Evolutionary conservation across 1,139 yeast genomes (phyloP), one percentile per base, ranked within the genome.

Genomic region (Arxiozyma heterogenica): DNA sequence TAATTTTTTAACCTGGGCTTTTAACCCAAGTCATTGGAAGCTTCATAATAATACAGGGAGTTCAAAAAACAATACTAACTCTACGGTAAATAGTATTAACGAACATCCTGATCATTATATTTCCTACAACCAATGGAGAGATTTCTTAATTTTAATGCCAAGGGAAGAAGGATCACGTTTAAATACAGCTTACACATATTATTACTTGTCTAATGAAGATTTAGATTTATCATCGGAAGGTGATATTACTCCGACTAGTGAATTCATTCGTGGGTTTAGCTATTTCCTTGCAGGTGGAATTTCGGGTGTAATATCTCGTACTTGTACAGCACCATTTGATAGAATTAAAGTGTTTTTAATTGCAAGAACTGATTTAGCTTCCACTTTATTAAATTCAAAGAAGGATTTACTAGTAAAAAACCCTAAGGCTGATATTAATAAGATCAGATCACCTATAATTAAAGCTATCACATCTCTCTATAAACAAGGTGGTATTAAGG

Each of bases 261-360:
- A 88, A 59, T 79, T 87, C 53, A 73, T 88, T 48, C 83, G 84
- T 65, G 95, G 97, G 39, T 77, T 89, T 59, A 97, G 97, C 0
- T 93, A 82, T 67, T 93, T 93, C 65, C 71, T 90, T 41, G 96
- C 97, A 1, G 98, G 98, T 41, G 98, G 98, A 0, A 71, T 91
- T 39, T 87, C 97, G 0, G 98, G 98, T 1, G 98, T 93, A 6
- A 86, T 93, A 4, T 89, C 97, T n/a, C 81, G 98, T 71, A 90
- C 98, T 0, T 86, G 95, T 64, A 93, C 98, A 0, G 98, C 98
- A 0, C 98, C 98, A 15, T 88, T 93, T 63, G 98, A 93, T 69
- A 79, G 98, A 68, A 80, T 93, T 27, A 93, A 93, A 67, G 98
- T 93, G 21, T 93, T 88, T 63, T 74, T 93, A 54, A 93, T 93